Base-by-base conservation (phyloP, 202 grass and related monocot genomes). In the Setaria viridis region DNA sequence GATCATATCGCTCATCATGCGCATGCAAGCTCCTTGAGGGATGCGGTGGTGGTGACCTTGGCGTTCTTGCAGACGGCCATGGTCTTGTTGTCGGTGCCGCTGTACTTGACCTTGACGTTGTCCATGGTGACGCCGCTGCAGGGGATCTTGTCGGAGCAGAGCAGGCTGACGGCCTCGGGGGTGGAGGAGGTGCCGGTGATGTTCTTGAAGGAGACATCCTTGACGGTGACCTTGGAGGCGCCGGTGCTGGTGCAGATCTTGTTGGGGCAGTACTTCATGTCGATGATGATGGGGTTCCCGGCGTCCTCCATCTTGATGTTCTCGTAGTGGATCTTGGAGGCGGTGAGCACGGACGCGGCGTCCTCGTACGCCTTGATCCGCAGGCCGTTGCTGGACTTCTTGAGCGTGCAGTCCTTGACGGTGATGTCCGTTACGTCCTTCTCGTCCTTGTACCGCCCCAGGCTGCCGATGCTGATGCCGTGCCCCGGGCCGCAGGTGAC, bases 361-460 rank as follows among this genome's bases (percentile, higher is more conserved):
- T 90, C 81, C 51, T 88, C 71, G 65, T 91, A 95, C 2, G 91
- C 85, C 83, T 95, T 95, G 85, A 95, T 89, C 16, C 91, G 53
- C 13, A 91, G 39, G 64, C 88, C 93, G 13, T 95, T 95, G 16
- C n/a, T 65, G 0, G 91, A 89, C 11, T 71, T 71, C 16, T 71
- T 77, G 10, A 95, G 45, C 4, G 67, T 62, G 64, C 88, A 95
- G 78, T 91, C 82, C 53, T 74, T 74, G 2, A 91, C 88, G 4
- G 19, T 80, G 50, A 95, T 50, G 33, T 70, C 86, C 6, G 46
- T 57, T 0, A 95, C 91, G 78, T 91, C 86, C 47, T 87, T 80
- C 80, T 95, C 88, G 15, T 87, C 85, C 29, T 47, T 21, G 75
- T 89, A 87, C 58, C 89, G 71, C 2, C 90, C 88, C 0, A 95